Evolutionary conservation across 345 rosid genomes (phyloP).

Genomic region (Leavenworthia alabamica): DNA sequence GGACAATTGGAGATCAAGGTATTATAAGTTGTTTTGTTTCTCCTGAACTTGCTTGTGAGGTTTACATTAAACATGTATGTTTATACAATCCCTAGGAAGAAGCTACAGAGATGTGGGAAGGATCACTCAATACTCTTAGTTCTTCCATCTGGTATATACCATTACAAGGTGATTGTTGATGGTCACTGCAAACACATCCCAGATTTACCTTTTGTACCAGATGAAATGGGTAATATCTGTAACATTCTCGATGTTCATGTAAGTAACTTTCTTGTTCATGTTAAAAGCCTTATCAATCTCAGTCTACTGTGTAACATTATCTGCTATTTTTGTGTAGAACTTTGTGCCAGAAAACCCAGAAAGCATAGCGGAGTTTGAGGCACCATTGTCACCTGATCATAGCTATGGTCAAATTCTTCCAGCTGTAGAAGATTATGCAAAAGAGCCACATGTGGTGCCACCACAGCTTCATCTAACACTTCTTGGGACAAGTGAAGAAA

Average conservation of each 20-base stretch:
- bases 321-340: conserved; percentile 41
- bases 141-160: conserved; percentile 73
- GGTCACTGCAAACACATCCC: conserved; percentile 77
- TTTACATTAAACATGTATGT: background rate
- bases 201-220: conserved; percentile 66
- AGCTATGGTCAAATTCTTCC: conserved; percentile 61
- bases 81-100: conserved; percentile 44
- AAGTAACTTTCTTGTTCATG: too few relatives aligned
- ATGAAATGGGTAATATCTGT: conserved; percentile 58
- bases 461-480: conserved; percentile 66
- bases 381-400: conserved; percentile 72
- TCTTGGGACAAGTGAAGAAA: conserved; percentile 45
- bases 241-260: conserved; percentile 85
- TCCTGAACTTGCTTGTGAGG: background rate
- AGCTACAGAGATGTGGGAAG: conserved; percentile 68
- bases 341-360: conserved; percentile 71
- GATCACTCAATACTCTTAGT: conserved; percentile 76
- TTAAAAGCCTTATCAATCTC: too few relatives aligned
- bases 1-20: conserved; percentile 89
- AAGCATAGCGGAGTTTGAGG: conserved; percentile 68
- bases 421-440: conserved; percentile 59
- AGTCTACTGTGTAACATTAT: background rate
- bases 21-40: background rate
- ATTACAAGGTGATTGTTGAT: conserved; percentile 81
- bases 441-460: conserved; percentile 70